A percentile compares a stretch with the other conserved stretches of the same genome.
Conservation (phyloP, 345 rosid genomes). For the Jatropha curcas region DNA sequence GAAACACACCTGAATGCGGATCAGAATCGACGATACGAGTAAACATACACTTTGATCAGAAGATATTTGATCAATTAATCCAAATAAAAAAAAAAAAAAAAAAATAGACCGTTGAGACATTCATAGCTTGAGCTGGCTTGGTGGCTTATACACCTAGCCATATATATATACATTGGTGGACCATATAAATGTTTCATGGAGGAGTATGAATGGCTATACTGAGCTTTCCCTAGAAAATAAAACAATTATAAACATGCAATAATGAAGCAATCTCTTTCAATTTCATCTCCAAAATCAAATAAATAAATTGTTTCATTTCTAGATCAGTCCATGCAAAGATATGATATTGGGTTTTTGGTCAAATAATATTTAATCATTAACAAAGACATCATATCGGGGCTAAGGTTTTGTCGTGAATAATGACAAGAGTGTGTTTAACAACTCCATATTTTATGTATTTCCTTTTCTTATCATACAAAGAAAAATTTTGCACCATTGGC, state of each 20-base stretch:
- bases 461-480: not conserved
- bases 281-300: too few species aligned
- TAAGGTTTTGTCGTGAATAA: not conserved
- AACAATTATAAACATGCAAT: too few species aligned
- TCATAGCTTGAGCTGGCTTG: too few species aligned
- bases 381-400: not conserved
- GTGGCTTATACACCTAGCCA: too few species aligned
- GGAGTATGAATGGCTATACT: not conserved
- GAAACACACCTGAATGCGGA: too few species aligned
- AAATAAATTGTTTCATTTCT: not conserved
- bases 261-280: not conserved
- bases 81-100: too few species aligned
- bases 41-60: too few species aligned
- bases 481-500: not conserved
- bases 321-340: slow-evolving; percentile 1
- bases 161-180: too few species aligned
- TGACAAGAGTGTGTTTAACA: slow-evolving; percentile 10
- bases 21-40: too few species aligned
- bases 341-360: slow-evolving; percentile 25
- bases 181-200: too few species aligned
- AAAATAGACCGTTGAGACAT: too few species aligned
- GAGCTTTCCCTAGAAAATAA: not conserved
- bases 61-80: too few species aligned
- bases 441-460: not conserved
- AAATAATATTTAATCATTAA: slow-evolving; percentile 23